Evolutionary conservation across 139 green algal species (phyloP), one percentile per base, ranked within the genome.

Genomic region (Marvania coccoides): DNA sequence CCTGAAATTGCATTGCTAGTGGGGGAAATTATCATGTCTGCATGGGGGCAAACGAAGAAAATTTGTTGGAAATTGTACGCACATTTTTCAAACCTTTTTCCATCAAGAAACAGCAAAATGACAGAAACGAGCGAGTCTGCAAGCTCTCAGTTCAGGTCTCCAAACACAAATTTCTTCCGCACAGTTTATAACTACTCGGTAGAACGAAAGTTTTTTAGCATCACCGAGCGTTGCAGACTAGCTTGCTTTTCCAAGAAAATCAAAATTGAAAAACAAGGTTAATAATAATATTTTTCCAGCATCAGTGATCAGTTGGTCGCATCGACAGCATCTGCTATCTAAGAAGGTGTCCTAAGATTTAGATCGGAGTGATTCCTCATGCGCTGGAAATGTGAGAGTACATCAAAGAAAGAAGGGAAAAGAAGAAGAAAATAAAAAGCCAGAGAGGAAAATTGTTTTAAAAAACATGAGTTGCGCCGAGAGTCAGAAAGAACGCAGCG

Each of bases 191-290:
- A 34, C 65, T 71, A 28, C 58, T 79, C 59, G 61, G 72, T 70
- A 79, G 72, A 79, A 79, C 72, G 72, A 79, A 79, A 79, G 72
- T 79, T 74, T 71, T 67, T 60, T 70, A 35, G 24, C 72, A 79
- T 79, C 72, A 42, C 40, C 42, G 72, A 74, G 72, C 37, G 19
- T 51, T 19, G 19, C 19, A 51, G 19, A 51, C 48, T 59, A 9
- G 9, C 12, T 23, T 12, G 19, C 19, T 8, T 12, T 12, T 8
- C 9, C 19, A 31, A 12, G 30, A 59, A 28, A 59, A 12, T 12
- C 35, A 9, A 59, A 28, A 59, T 59, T 40, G 9, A 59, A 59
- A 59, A 59, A 31, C 9, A 59, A 59, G n/a, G n/a, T n/a, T n/a
- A 59, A 55, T 6, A 55, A 64, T 14, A 48, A 66, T 10, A 48